phyloP scores from a whole-genome alignment of 169 alveolate species.

The Plasmodium adleri region DNA sequence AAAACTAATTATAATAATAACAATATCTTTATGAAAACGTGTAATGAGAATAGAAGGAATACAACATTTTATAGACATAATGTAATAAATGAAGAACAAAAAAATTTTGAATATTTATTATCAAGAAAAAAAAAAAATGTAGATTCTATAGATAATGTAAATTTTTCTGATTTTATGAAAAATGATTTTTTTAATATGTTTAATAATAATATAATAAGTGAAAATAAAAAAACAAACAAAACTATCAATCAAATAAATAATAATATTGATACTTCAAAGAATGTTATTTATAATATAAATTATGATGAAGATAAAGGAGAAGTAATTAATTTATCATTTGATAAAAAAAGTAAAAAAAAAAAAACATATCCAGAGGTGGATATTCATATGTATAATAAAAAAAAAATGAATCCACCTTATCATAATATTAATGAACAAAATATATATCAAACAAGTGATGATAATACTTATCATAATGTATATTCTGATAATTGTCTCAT shows the following conservation, averaged over 20 bases:
- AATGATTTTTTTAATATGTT: conserved; percentile 27
- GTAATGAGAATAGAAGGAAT: conserved; percentile 18
- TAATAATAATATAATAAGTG: not conserved
- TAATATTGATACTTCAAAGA: conserved; percentile 7
- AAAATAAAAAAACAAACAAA: not conserved
- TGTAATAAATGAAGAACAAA: conserved; percentile 51
- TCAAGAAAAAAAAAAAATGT: conserved; percentile 23
- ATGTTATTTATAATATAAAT: conserved; percentile 14
- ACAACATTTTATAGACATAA: conserved; percentile 46
- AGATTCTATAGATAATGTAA: conserved; percentile 19
- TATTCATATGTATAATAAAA: no score
- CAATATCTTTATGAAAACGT: not conserved
- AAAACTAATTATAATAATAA: not conserved
- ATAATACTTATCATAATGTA: no score
- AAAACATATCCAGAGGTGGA: no score
- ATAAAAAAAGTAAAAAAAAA: no score
- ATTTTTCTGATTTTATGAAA: conserved; percentile 31
- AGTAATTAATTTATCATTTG: not conserved
- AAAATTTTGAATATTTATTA: conserved; percentile 26
- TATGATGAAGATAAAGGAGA: conserved; percentile 10
- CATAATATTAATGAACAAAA: conserved; percentile 1
- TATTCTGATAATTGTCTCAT: not conserved
- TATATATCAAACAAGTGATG: no score
- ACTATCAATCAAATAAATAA: not conserved
- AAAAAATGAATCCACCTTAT: no score